Base-by-base conservation (phyloP, 2,329 filamentous ascomycete species). In the Claviceps sp. region DNA sequence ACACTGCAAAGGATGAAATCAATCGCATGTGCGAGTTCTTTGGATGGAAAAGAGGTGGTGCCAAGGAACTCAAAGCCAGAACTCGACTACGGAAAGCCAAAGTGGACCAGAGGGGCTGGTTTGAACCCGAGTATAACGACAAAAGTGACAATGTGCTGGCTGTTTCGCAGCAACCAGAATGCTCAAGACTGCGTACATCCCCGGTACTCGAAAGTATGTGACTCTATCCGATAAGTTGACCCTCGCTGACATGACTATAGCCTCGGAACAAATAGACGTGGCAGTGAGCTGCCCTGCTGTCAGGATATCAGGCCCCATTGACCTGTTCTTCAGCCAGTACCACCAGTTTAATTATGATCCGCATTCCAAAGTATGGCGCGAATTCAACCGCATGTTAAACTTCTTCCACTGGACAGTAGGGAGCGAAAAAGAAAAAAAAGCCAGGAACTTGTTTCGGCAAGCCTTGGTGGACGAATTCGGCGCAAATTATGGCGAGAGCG, bases 381-480 rank as follows among this genome's bases (percentile, higher is more conserved):
- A 34, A 4, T 34, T 34, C 9, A 1, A 9, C 9, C 29, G 9
- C 29, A 9, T 34, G 26, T 9, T 1, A 23, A 7, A 7, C 0
- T 23, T 23, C 1, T 23, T 6, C 4, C 23, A 23, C 23, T 23
- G 23, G 23, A 5, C 5, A 23, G 5, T 6, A 7, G 23, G 23
- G 5, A 23, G 23, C 23, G 4, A 6, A 7, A 5, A 6, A 5
- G 4, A 6, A 23, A 23, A 23, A 1, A 23, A 23, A 6, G 23
- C 47, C 7, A 29, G 14, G 4, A 2, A 4, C 3, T 6, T 38
- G 2, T 37, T 52, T 8, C 29, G 13, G 14, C 17, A 23, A 5
- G 50, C 50, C n/a, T 6, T 52, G 5, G 50, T 49, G 2, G 22
- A 22, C 3, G 22, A 52, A 7, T 52, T 52, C 5, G 40, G n/a